A percentile compares a stretch with the other conserved stretches of the same genome.
These are phyloP conservation scores for Neofusicoccum ribis DNA, from an alignment of 2,329 filamentous ascomycete species.

Conservation along the genomic window DNA sequence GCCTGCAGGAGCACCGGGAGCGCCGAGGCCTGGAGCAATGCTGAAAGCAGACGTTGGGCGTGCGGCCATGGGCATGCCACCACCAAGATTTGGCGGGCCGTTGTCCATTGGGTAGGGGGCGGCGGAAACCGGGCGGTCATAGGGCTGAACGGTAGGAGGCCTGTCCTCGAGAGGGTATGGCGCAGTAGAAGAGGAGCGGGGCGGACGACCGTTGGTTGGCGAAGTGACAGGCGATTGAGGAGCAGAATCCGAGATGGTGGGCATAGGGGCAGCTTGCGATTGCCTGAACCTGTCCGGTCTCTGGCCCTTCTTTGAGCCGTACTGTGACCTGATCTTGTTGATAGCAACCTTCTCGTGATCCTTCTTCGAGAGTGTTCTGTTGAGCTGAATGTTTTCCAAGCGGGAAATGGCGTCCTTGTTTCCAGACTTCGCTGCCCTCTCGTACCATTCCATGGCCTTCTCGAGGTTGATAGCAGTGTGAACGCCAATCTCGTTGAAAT, in stretches of 20 bases:
- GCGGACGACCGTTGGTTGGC: conserved; percentile 28
- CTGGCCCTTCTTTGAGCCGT: conserved; percentile 53
- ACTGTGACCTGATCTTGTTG: conserved; percentile 69
- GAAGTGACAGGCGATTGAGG: conserved; percentile 32
- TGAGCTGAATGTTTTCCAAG: conserved; percentile 79
- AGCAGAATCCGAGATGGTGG: conserved; percentile 40
- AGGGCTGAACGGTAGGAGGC: conserved; percentile 37
- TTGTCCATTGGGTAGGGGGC: conserved; percentile 74
- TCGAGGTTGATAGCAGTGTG: conserved; percentile 79
- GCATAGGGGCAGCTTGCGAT: conserved; percentile 36
- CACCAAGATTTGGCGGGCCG: conserved; percentile 50
- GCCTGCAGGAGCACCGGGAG: conserved; percentile 28
- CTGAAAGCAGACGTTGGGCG: conserved; percentile 54
- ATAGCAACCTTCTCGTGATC: conserved; percentile 94
- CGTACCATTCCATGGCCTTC: conserved; percentile 87
- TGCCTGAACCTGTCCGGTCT: conserved; percentile 47
- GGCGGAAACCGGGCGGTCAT: conserved; percentile 52
- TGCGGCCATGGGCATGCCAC: conserved; percentile 33
- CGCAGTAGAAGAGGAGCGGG: conserved; percentile 37
- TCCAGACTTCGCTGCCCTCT: conserved; percentile 82
- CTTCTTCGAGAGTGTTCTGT: conserved; percentile 80
- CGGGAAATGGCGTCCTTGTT: conserved; percentile 84
- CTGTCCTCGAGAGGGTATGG: conserved; percentile 48
- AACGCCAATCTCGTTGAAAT: conserved; percentile 97
- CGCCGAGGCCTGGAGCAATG: conserved; percentile 42